Evolutionary conservation across 176 grass and related monocot species (phyloP), one percentile per base, ranked within the genome.

Genomic region (Juncus inflexus): DNA sequence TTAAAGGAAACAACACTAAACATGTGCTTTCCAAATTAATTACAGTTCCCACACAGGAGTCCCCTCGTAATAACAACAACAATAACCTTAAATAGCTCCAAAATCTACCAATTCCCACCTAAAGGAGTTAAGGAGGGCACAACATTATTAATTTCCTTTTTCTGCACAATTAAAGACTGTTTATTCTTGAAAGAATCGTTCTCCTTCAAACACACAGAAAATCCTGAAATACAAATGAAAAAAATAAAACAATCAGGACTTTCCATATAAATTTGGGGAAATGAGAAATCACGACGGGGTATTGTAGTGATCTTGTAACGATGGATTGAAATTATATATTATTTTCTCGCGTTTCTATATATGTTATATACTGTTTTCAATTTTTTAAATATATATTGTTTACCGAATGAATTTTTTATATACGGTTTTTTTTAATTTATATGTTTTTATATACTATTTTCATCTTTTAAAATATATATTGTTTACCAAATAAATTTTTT

Each of bases 181-280:
- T 19, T 83, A 72, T 61, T 94, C 78, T 79, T 99, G 82, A 67
- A 90, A 85, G 61, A 99, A 57, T 58, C 76, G 89, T 13, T 37
- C 52, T 19, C 89, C 95, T 67, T 94, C 86, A 76, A 84, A 90
- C 63, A 85, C 89, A 86, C 89, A 99, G 64, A 99, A 69, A 61
- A 99, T 6, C 83, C 95, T 99, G 78, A 62, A 43, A 86, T 61
- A 43, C 74, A 36, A 50, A 66, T 3, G 45, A 45, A 45, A 28
- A 28, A 28, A 28, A 28, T 28, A 28, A 54, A 16, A 63, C 45
- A 38, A 78, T 5, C 5, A 56, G 6, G 9, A 75, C 40, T n/a
- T 61, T 16, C 14, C 19, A 70, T 4, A 35, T 52, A 4, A 19
- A 53, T 13, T 39, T 54, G 50, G 19, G 36, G 12, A 69, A 61